A percentile compares a stretch with the other conserved stretches of the same genome.
phyloP scores from a whole-genome alignment of 75 land plant species.

The Sequoia sempervirens region DNA sequence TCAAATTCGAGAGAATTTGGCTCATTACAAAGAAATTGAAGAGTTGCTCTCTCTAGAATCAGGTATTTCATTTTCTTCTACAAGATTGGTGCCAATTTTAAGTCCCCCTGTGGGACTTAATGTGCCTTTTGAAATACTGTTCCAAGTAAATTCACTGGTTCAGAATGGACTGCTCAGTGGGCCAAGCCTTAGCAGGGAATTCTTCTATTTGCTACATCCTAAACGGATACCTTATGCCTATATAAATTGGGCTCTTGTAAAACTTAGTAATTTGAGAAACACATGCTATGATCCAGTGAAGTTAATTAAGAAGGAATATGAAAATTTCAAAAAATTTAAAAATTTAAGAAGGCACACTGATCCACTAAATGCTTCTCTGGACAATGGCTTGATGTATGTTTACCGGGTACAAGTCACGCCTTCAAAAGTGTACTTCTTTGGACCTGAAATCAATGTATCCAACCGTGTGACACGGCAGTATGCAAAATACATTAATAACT shows the following conservation, averaged over 20 bases:
- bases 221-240: background rate
- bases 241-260: constrained; percentile 51
- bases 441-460: constrained; percentile 75
- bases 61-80: constrained; percentile 40
- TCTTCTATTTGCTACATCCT: constrained; percentile 48
- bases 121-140: constrained; percentile 55
- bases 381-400: constrained; percentile 47
- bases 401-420: constrained; percentile 74
- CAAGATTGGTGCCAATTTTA: constrained; percentile 63
- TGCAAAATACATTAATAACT: constrained; percentile 42
- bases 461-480: constrained; percentile 64
- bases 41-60: constrained; percentile 12
- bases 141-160: constrained; percentile 55
- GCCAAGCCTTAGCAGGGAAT: constrained; percentile 41
- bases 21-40: constrained; percentile 32
- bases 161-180: constrained; percentile 55
- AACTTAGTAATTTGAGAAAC: constrained; percentile 31
- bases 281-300: constrained; percentile 52
- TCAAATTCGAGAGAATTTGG: constrained; percentile 30
- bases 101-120: constrained; percentile 2
- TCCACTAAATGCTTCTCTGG: constrained; percentile 22
- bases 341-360: background rate
- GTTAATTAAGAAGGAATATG: constrained; percentile 31
- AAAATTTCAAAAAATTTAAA: constrained; percentile 6
- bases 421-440: constrained; percentile 62